A percentile compares a stretch with the other conserved stretches of the same genome.
Evolutionary conservation across 192 early-diverging fungal genomes (phyloP).

Genomic region (Umbelopsis isabellina): DNA sequence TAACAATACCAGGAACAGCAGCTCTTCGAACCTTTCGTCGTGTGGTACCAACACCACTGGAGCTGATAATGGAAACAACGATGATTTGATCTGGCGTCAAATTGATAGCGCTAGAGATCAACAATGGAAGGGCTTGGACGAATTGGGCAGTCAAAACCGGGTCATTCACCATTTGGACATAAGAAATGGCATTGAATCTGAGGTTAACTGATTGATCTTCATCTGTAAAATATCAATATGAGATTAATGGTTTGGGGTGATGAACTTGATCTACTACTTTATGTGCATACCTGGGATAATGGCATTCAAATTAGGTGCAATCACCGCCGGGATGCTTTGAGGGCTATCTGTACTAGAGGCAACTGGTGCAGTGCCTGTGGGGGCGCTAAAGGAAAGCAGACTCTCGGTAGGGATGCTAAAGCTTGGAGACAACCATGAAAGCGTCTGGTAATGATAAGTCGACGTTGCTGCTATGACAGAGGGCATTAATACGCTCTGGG

Average conservation of each 20-base stretch:
- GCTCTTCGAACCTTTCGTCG: slow-evolving; percentile 14
- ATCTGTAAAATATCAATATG: neutral
- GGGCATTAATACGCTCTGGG: neutral
- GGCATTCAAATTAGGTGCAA: slow-evolving; percentile 25
- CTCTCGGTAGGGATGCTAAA: slow-evolving; percentile 23
- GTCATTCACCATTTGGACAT: slow-evolving; percentile 29
- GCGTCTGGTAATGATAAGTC: slow-evolving; percentile 28
- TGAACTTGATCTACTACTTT: neutral
- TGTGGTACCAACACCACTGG: neutral
- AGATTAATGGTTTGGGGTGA: neutral
- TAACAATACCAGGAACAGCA: slow-evolving; percentile 23
- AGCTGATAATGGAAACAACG: slow-evolving; percentile 31
- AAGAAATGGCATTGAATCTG: slow-evolving; percentile 33
- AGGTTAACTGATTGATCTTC: slow-evolving; percentile 14
- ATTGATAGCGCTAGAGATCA: slow-evolving; percentile 22
- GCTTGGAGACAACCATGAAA: slow-evolving; percentile 27
- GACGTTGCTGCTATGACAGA: slow-evolving; percentile 3
- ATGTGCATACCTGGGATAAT: slow-evolving; percentile 26
- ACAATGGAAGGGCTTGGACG: slow-evolving; percentile 27
- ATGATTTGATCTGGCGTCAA: slow-evolving; percentile 29
- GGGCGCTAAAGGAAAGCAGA: neutral
- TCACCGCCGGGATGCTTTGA: slow-evolving; percentile 19
- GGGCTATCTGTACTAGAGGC: neutral
- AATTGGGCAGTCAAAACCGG: slow-evolving; percentile 33
- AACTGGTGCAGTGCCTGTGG: neutral